Evolutionary conservation across 2,329 filamentous ascomycete genomes (phyloP), one percentile per base, ranked within the genome.

Genomic region (Colletotrichum sojae): DNA sequence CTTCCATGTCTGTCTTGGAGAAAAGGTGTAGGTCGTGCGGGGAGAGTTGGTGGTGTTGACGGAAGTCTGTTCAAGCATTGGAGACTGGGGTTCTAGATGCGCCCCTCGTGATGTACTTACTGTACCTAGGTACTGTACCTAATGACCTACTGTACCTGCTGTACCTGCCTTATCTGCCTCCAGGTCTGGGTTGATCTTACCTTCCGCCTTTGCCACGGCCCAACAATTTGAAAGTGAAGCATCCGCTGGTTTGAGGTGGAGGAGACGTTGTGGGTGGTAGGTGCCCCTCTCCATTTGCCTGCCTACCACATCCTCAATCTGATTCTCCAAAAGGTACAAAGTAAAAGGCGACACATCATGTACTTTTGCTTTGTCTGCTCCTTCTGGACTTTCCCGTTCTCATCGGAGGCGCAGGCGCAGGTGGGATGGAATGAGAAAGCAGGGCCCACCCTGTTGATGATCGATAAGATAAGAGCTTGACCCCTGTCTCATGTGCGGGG

Each of bases 391-490:
- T 31, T 9, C 27, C 27, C 27, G 9, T 31, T 31, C 27, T 31
- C 27, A 9, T 31, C 27, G 27, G 8, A 8, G 31, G 8, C 10
- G 31, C 31, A 36, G 31, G 31, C 31, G 31, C 31, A 36, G 31
- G 31, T 36, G 31, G 16, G 8, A 25, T 25, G 4, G 22, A 18
- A 46, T 49, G 46, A 18, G 46, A 49, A 49, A 22, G 18, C 27
- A 15, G 25, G 22, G 31, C 39, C 31, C 31, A 39, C 15, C 52
- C 31, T 39, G 25, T 20, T 12, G 31, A 12, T 15, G 18, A n/a
- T 31, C 56, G 67, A 69, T 69, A 67, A 69, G 67, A 69, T 69
- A 69, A 67, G 63, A 69, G 63, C 67, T 67, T n/a, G 16, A 46
- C 57, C 63, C 55, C 48, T 53, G 62, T 18, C 12, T 52, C 55